A percentile compares a stretch with the other conserved stretches of the same genome.
phyloP scores from a whole-genome alignment of 352 stramenopile genomes.

The Thraustochytrium striatum region DNA sequence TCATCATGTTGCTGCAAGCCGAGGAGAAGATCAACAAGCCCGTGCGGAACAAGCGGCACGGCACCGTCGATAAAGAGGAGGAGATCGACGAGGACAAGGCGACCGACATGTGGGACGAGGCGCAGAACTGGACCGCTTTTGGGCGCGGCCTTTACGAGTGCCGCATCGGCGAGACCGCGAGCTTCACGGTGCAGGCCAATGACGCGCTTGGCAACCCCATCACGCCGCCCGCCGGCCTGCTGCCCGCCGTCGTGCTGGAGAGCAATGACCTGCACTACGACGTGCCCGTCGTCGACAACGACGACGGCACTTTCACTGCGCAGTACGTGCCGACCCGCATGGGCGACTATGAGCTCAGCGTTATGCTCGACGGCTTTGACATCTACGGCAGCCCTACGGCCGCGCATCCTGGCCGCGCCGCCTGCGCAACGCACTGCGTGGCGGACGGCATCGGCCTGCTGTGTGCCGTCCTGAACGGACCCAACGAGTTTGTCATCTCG shows the following conservation, averaged over 20 bases:
- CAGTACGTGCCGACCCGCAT: constrained; percentile 42
- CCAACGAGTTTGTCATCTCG: constrained; percentile 48
- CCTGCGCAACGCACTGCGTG: constrained; percentile 44
- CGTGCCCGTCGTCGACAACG: constrained; percentile 36
- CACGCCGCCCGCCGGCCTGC: neutral
- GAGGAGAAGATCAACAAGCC: neutral
- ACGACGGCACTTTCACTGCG: constrained; percentile 43
- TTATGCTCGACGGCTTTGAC: constrained; percentile 55
- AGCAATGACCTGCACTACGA: constrained; percentile 52
- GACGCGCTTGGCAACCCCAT: constrained; percentile 46
- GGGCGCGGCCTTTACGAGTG: constrained; percentile 53
- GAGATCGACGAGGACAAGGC: constrained; percentile 37
- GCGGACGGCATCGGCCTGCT: constrained; percentile 39
- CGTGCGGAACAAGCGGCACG: neutral
- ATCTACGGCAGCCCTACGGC: constrained; percentile 57
- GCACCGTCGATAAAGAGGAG: neutral
- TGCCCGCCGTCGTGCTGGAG: constrained; percentile 43
- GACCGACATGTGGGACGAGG: constrained; percentile 40
- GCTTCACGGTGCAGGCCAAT: constrained; percentile 54
- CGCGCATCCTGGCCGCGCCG: constrained; percentile 48
- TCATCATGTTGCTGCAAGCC: neutral
- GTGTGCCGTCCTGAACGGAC: constrained; percentile 27
- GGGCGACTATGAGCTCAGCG: constrained; percentile 55
- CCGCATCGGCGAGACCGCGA: constrained; percentile 38
- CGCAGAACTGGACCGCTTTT: constrained; percentile 55